Conservation (phyloP, 176 grass and related monocot species). For the Avena atlantica region DNA sequence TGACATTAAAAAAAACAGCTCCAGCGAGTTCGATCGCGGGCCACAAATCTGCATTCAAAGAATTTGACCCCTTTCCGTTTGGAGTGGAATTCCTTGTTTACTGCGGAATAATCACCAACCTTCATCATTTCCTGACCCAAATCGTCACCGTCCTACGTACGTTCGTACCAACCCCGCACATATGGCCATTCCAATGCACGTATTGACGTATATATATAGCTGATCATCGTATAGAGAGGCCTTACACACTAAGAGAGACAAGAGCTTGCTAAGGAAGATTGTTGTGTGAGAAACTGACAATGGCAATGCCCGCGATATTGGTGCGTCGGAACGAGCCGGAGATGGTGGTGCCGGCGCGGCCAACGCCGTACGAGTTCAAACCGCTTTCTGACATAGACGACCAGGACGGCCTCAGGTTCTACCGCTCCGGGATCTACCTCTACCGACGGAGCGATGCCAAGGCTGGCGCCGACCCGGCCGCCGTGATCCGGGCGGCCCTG, state of each 20-base stretch:
- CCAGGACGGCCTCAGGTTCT: conserved; percentile 30
- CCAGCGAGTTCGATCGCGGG: no score
- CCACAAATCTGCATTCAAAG: no score
- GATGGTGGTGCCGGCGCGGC: background rate
- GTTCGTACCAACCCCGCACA: background rate
- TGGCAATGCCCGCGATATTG: background rate
- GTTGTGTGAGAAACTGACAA: background rate
- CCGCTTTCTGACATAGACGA: background rate
- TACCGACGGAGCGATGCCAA: background rate
- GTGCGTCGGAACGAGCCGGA: background rate
- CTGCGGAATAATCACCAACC: no score
- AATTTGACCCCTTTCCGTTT: no score
- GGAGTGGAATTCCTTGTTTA: no score
- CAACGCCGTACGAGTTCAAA: conserved; percentile 10
- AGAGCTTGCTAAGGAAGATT: background rate
- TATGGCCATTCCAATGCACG: background rate
- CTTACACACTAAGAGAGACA: background rate
- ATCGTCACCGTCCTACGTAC: background rate
- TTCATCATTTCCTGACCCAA: no score
- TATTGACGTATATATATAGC: background rate
- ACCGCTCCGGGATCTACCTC: background rate
- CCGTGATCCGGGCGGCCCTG: conserved; percentile 26
- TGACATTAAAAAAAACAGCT: no score
- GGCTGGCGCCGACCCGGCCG: conserved; percentile 11
- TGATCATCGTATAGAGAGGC: background rate